Base-by-base conservation (phyloP, 306 rosid species). In the Vicia villosa region DNA sequence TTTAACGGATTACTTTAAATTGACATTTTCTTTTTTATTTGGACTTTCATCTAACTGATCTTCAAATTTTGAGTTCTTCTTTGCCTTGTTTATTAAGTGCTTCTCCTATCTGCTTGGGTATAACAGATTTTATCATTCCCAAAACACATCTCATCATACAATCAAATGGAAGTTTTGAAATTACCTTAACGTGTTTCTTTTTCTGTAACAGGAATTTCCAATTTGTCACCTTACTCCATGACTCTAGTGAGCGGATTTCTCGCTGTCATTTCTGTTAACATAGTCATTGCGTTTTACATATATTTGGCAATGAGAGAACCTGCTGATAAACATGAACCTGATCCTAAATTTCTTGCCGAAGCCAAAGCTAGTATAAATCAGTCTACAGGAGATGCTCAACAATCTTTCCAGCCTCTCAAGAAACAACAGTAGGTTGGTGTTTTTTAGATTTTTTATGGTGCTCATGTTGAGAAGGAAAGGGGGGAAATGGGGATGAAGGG, bases 291-390 rank as follows among this genome's bases (percentile, higher is more conserved):
- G 57, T 80, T 93, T 61, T 93, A 90, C 77, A 86, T 93, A 66
- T 86, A 76, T 13, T 62, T 88, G 94, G 98, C 98, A 4, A 90
- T 90, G 94, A 85, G 84, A 72, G 97, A 93, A 70, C 96, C 97
- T 59, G 82, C 86, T 0, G 81, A 85, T 13, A 84, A 86, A 75
- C 97, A 90, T 24, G 87, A 83, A 77, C 97, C 91, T 5, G 96
- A 93, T 77, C 87, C 96, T 16, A 74, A 80, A 43, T 93, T 90
- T 80, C 82, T 90, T 28, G 89, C 94, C 0, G 85, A 90, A 60
- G 98, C 97, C 54, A 82, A 93, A 80, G 98, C 96, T 69, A 88
- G 97, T 32, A 74, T 90, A 17, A 88, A 70, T 40, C 89, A 76
- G 63, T 21, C 76, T 49, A 14, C 75, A 12, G 70, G 70, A 46